Evolutionary conservation across 2,329 filamentous ascomycete species (phyloP), one percentile per base, ranked within the genome.

Genomic region (Aspergillus nomiae): DNA sequence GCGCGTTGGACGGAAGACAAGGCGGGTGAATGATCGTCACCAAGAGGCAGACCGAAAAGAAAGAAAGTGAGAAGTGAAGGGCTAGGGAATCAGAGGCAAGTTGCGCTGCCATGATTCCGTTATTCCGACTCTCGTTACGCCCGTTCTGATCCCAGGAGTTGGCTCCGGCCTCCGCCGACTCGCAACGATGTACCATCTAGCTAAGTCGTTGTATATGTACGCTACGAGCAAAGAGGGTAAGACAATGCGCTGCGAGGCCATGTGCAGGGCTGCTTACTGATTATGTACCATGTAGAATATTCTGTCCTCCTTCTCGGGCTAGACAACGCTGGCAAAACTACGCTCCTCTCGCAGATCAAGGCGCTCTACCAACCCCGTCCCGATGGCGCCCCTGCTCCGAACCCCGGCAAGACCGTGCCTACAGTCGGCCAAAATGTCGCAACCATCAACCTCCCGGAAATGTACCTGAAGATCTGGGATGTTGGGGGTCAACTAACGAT

Each of bases 381-480:
- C 26, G 77, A 79, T 54, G 76, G 76, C 59, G 70, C 79, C 69
- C 66, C 77, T 83, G 59, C 76, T 28, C 74, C 86, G 81, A 77
- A 91, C 82, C 73, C 94, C 65, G 83, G 87, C 70, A 94, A 95
- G 77, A 97, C 94, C 51, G 94, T 98, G 9, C 95, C 95, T 32
- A 99, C 95, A 24, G 94, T 98, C 71, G 95, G 95, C 68, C 95
- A 98, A 78, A 98, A 98, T 80, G 94, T 98, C 67, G 91, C 92
- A 66, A 95, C 94, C 54, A 92, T 99, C 75, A 88, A 91, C 26
- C 85, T 98, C 28, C 90, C 92, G 19, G 92, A 97, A 78, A 94
- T 97, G 88, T 97, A 98, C 83, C 85, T 99, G 74, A 97, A 97
- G 83, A 91, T 99, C 72, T 98, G 95, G 95, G 95, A 99, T 76